Evolutionary conservation across 495 filamentous ascomycete genomes (phyloP), one percentile per base, ranked within the genome.

Genomic region (Neurospora tetraspora): DNA sequence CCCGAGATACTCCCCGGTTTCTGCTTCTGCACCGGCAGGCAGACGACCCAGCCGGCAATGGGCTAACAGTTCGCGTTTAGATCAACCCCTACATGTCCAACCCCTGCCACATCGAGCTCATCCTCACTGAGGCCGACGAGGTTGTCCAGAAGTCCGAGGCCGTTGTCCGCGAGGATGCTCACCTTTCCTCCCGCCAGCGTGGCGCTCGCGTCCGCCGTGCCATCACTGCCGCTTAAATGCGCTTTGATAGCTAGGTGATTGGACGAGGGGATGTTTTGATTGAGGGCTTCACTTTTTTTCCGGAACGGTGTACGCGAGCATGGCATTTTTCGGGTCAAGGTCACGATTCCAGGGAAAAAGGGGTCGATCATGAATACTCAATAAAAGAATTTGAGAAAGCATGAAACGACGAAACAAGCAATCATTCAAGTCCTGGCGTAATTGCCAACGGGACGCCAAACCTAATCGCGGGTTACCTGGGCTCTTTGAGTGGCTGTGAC

Each of bases 71-170:
- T 4, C 2, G 14, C 27, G 68, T 20, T 72, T 81, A 97, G 94
- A 98, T 98, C 88, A 98, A 97, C 89, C 94, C 94, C 71, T 98
- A 98, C 89, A 98, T 98, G 96, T 97, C 93, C 72, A 96, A 97
- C 89, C 96, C 96, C 74, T 99, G 94, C 91, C 96, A 99, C 89
- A 96, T 99, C 85, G 96, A 99, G 88, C 86, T 98, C 73, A 98
- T 99, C 91, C 90, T 99, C 77, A 97, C 96, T 80, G 96, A 99
- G 88, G 93, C 88, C 71, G 90, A 94, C 80, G 96, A 99, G 88
- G 88, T 91, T 75, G 91, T 97, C 74, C 88, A 93, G 85, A 98
- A 98, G 88, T 89, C 88, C 45, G 87, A 89, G 76, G 82, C 87
- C 47, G 86, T 89, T 77, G 87, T 86, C 70, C 86, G 88, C 74